phyloP scores from a whole-genome alignment of 2,329 filamentous ascomycete species.

The Aspergillus bombycis region DNA sequence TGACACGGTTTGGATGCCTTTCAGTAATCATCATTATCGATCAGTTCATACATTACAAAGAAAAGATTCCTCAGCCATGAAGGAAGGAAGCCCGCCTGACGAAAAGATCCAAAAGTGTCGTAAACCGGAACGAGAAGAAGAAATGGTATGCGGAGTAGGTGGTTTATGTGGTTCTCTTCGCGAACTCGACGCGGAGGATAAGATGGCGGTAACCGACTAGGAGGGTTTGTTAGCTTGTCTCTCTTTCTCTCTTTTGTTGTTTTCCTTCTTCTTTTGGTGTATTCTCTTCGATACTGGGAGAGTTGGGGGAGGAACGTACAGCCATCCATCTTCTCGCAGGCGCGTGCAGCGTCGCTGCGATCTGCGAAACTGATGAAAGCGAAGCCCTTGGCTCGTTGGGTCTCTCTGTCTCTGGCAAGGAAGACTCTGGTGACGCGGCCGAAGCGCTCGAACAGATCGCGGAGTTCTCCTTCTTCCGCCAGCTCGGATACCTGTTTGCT shows the following conservation, averaged over 20 bases:
- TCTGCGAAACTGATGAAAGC: constrained; percentile 98
- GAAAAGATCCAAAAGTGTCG: constrained; percentile 35
- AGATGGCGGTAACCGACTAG: constrained; percentile 56
- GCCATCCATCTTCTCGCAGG: constrained; percentile 97
- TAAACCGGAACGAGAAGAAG: constrained; percentile 28
- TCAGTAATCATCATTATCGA: constrained; percentile 42
- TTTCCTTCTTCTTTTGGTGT: not conserved
- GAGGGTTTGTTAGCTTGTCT: constrained; percentile 28
- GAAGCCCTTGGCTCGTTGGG: constrained; percentile 94
- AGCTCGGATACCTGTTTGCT: constrained; percentile 83
- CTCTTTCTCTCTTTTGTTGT: not conserved
- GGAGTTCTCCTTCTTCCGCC: constrained; percentile 92
- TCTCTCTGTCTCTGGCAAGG: constrained; percentile 96
- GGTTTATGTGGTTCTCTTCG: constrained; percentile 49
- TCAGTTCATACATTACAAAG: constrained; percentile 38
- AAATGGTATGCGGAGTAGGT: not conserved
- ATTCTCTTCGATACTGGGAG: not conserved
- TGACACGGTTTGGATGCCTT: constrained; percentile 36
- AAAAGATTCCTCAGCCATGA: constrained; percentile 33
- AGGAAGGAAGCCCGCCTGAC: constrained; percentile 32
- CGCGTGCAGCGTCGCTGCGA: constrained; percentile 83
- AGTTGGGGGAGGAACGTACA: constrained; percentile 54
- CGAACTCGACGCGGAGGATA: constrained; percentile 57
- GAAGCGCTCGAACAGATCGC: constrained; percentile 97
- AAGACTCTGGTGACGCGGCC: constrained; percentile 97